phyloP scores from a whole-genome alignment of 495 filamentous ascomycete species.

The Platismatia glauca region DNA sequence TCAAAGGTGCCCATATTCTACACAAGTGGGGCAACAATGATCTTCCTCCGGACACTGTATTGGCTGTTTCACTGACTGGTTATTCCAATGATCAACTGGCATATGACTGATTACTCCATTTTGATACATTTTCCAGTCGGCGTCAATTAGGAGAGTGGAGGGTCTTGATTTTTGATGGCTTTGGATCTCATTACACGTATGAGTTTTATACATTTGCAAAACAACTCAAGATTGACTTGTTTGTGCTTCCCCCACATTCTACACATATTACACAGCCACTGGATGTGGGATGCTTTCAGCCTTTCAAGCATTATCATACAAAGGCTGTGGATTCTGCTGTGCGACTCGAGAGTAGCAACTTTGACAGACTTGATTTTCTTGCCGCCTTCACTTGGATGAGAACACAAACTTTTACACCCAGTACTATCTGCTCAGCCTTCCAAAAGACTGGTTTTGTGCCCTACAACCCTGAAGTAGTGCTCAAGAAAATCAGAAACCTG shows the following conservation, averaged over 20 bases:
- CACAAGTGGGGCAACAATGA: not conserved
- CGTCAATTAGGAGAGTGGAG: not conserved
- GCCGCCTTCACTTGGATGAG: not conserved
- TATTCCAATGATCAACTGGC: constrained; percentile 12
- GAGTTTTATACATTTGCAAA: no score
- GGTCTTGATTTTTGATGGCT: not conserved
- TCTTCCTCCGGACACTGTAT: not conserved
- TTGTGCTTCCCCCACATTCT: no score
- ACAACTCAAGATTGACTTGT: no score
- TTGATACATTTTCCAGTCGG: not conserved
- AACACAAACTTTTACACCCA: not conserved
- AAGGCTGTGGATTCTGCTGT: not conserved
- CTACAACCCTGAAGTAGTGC: no score
- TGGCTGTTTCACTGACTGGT: constrained; percentile 3
- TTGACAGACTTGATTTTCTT: not conserved
- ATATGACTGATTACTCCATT: constrained; percentile 16
- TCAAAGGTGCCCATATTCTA: constrained; percentile 4
- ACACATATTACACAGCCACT: no score
- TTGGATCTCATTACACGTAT: not conserved
- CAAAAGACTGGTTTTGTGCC: no score
- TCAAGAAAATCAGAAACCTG: no score
- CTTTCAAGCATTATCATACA: no score
- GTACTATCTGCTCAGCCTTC: no score
- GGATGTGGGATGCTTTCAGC: no score
- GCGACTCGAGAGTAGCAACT: not conserved